A percentile compares a stretch with the other conserved stretches of the same genome.
Conservation (phyloP, 1,139 yeast species). For the Nakaseomyces delphensis region DNA sequence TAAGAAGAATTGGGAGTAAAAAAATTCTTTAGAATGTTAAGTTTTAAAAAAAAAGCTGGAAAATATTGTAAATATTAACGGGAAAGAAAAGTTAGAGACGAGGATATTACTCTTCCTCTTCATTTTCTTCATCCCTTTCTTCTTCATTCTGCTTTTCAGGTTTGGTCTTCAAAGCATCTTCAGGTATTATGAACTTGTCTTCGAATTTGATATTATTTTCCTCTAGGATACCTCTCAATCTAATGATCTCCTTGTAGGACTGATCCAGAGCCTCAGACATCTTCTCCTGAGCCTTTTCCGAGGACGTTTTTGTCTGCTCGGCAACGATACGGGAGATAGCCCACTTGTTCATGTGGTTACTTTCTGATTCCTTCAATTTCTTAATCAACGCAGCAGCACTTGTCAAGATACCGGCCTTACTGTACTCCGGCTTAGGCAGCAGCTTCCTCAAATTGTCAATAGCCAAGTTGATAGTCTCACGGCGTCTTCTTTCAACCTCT, state of each 20-base stretch:
- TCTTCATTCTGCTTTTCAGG: neutral
- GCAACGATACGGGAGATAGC: slow-evolving; percentile 84
- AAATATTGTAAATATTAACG: no score
- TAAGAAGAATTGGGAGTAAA: no score
- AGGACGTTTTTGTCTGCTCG: slow-evolving; percentile 82
- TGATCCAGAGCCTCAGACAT: slow-evolving; percentile 72
- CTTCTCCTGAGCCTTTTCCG: slow-evolving; percentile 68
- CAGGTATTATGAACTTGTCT: slow-evolving; percentile 7
- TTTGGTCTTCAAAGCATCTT: slow-evolving; percentile 1
- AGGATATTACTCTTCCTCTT: neutral
- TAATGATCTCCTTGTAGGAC: slow-evolving; percentile 89
- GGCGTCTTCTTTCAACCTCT: slow-evolving; percentile 93
- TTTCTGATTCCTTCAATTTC: slow-evolving; percentile 80
- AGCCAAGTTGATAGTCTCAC: slow-evolving; percentile 86
- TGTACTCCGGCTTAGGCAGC: slow-evolving; percentile 82
- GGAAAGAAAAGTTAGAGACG: neutral
- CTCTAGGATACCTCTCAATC: slow-evolving; percentile 46
- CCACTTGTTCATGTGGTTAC: slow-evolving; percentile 84
- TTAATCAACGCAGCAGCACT: slow-evolving; percentile 85
- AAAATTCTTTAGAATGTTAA: no score
- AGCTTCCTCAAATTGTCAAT: slow-evolving; percentile 70
- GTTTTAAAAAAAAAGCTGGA: neutral
- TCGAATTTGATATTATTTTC: slow-evolving; percentile 13
- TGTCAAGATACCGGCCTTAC: slow-evolving; percentile 81
- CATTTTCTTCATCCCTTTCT: slow-evolving; percentile 1